These are phyloP conservation scores for Colletotrichum nymphaeae DNA, from an alignment of 2,329 filamentous ascomycete genomes.

Conservation along the genomic window DNA sequence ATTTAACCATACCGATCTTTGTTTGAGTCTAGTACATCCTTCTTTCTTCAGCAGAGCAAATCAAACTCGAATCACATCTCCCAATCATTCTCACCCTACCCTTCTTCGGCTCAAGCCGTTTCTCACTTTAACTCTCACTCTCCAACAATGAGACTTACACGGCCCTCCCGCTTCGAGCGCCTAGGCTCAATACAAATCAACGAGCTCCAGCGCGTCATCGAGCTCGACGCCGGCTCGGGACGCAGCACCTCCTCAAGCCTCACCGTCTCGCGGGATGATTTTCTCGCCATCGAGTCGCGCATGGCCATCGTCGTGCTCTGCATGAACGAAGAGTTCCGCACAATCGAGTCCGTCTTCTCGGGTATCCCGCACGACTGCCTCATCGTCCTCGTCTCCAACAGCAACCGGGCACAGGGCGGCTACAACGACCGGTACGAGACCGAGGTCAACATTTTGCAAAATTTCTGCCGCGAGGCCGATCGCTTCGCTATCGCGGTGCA, in stretches of 20 bases:
- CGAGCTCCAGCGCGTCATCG: conserved; percentile 12
- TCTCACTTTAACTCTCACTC: too few species aligned
- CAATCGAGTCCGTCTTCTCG: conserved; percentile 17
- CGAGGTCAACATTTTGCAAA: background rate
- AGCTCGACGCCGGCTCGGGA: conserved; percentile 14
- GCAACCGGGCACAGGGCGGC: background rate
- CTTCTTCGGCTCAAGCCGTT: background rate
- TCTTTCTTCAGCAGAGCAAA: background rate
- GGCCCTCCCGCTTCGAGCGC: conserved; percentile 7
- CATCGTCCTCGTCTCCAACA: conserved; percentile 23
- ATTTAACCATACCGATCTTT: background rate
- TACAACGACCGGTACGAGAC: conserved; percentile 1
- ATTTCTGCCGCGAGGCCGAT: background rate
- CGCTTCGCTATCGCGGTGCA: conserved; percentile 21
- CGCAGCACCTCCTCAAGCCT: background rate
- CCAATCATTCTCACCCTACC: background rate
- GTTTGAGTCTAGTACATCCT: background rate
- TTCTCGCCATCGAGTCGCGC: background rate
- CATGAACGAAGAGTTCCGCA: conserved; percentile 19
- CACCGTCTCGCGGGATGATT: background rate
- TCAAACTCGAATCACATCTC: background rate
- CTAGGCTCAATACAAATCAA: conserved; percentile 9
- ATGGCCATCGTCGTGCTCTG: conserved; percentile 24
- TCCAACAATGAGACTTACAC: conserved; percentile 4
- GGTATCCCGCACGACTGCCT: conserved; percentile 20